Evolutionary conservation across 768 basidiomycete species (phyloP).

Genomic region (Leccinum sublutescens): DNA sequence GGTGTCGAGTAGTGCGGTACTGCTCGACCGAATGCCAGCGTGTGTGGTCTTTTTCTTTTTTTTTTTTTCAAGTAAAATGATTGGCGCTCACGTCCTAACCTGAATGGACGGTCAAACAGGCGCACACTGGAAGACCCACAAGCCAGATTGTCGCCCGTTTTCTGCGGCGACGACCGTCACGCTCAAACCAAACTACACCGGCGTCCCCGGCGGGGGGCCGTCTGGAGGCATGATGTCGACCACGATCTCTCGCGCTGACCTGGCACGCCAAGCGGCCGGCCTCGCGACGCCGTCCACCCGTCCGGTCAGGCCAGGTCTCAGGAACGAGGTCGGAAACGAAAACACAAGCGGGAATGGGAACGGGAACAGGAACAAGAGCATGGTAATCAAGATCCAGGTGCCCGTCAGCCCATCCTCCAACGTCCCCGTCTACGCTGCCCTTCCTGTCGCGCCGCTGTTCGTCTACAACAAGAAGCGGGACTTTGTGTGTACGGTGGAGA

Average conservation of each 20-base stretch:
- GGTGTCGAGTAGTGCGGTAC: slow-evolving; percentile 48
- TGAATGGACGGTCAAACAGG: slow-evolving; percentile 28
- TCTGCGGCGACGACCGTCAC: slow-evolving; percentile 42
- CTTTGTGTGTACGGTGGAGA: slow-evolving; percentile 44
- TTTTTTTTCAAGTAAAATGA: not conserved
- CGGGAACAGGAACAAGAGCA: slow-evolving; percentile 33
- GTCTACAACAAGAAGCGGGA: slow-evolving; percentile 56
- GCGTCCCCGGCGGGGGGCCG: not conserved
- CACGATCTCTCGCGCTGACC: slow-evolving; percentile 28
- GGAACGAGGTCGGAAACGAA: slow-evolving; percentile 14
- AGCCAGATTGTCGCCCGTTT: slow-evolving; percentile 47
- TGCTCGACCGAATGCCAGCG: slow-evolving; percentile 57
- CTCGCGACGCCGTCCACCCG: slow-evolving; percentile 24
- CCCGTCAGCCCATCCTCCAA: slow-evolving; percentile 26
- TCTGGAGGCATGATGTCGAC: not conserved
- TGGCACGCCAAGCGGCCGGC: slow-evolving; percentile 32
- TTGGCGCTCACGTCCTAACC: not conserved
- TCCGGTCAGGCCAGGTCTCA: slow-evolving; percentile 18
- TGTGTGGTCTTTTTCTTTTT: slow-evolving; percentile 24
- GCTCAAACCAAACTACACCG: slow-evolving; percentile 43
- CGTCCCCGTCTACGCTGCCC: slow-evolving; percentile 1
- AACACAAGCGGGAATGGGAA: not conserved
- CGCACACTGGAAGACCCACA: slow-evolving; percentile 48
- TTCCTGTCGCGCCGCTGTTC: slow-evolving; percentile 29
- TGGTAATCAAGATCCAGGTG: slow-evolving; percentile 57